Evolutionary conservation across 805 yeast species (phyloP), one percentile per base, ranked within the genome.

Genomic region (Starmerella sirachaensis): DNA sequence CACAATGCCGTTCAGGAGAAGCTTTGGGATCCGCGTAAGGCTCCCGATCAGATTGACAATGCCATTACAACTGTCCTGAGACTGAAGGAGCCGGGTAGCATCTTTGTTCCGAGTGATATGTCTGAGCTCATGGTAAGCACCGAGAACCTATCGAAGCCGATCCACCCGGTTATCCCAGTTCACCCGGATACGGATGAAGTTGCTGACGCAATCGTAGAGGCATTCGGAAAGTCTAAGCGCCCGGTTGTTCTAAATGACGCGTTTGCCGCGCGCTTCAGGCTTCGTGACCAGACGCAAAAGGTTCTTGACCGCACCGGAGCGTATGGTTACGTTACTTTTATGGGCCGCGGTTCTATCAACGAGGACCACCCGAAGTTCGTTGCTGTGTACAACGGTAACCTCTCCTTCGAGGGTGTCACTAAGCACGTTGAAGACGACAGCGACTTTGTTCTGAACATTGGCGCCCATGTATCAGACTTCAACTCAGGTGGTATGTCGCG

Each of bases 211-310:
- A 70, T 82, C 32, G 58, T 79, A 33, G 50, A 59, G 5, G 66
- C 58, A 38, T 48, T 86, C 13, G 71, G 78, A 54, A 37, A 57
- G 1, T 55, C 85, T 13, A 49, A 61, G 38, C 66, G 61, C 12
- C 91, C 94, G 6, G 70, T 78, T 3, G 58, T 86, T 20, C 53
- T 85, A 28, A 83, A 73, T 16, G 96, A 86, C 57, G 66, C 75
- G 11, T 64, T 82, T 39, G 69, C 78, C 5, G 73, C 74, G 37
- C 69, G 94, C 43, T 51, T 32, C 44, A 23, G 33, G 36, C 18
- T 47, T 36, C 29, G 31, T 30, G 35, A 33, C 78, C 66, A 59
- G 18, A 43, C 63, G 14, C 61, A 78, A 36, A 50, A 64, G 18
- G 62, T 86, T 29, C 70, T 69, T 13, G 54, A 63, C 27, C 51